These are phyloP conservation scores for Aspergillus sergii DNA, from an alignment of 2,329 filamentous ascomycete species.

Conservation along the genomic window DNA sequence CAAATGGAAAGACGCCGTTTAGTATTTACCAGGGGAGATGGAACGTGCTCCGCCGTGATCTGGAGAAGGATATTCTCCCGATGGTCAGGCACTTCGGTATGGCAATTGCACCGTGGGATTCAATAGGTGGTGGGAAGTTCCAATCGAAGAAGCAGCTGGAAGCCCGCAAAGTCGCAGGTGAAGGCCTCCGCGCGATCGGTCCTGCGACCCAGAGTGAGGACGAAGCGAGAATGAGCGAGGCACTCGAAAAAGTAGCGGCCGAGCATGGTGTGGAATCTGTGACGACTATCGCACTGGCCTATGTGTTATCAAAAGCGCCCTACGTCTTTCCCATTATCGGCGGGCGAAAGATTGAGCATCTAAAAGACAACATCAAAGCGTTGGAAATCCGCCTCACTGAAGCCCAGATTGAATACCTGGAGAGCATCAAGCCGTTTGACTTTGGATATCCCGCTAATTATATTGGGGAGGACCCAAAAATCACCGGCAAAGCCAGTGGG, in stretches of 20 bases:
- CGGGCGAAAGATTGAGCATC: constrained; percentile 68
- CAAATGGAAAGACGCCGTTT: constrained; percentile 44
- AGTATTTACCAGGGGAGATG: constrained; percentile 44
- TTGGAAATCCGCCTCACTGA: constrained; percentile 50
- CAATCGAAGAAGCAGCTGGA: constrained; percentile 52
- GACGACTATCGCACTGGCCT: constrained; percentile 69
- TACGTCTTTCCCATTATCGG: constrained; percentile 76
- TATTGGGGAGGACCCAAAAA: constrained; percentile 40
- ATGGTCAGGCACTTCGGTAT: constrained; percentile 46
- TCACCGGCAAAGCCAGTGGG: constrained; percentile 15
- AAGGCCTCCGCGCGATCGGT: background rate
- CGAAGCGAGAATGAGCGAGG: constrained; percentile 56
- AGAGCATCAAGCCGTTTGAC: constrained; percentile 63
- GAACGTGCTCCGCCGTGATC: constrained; percentile 42
- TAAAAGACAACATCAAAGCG: constrained; percentile 42
- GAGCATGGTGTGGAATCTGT: constrained; percentile 59
- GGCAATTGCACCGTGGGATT: constrained; percentile 62
- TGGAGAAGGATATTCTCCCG: constrained; percentile 46
- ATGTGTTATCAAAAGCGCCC: constrained; percentile 72
- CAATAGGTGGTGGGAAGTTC: constrained; percentile 57
- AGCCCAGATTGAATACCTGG: constrained; percentile 68
- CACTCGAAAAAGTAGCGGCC: constrained; percentile 62
- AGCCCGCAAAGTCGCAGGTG: constrained; percentile 42
- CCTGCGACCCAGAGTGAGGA: constrained; percentile 46
- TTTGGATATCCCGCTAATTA: constrained; percentile 69